A percentile compares a stretch with the other conserved stretches of the same genome.
These are phyloP conservation scores for Arxiozyma telluris DNA, from an alignment of 1,139 yeast species.

Conservation along the genomic window DNA sequence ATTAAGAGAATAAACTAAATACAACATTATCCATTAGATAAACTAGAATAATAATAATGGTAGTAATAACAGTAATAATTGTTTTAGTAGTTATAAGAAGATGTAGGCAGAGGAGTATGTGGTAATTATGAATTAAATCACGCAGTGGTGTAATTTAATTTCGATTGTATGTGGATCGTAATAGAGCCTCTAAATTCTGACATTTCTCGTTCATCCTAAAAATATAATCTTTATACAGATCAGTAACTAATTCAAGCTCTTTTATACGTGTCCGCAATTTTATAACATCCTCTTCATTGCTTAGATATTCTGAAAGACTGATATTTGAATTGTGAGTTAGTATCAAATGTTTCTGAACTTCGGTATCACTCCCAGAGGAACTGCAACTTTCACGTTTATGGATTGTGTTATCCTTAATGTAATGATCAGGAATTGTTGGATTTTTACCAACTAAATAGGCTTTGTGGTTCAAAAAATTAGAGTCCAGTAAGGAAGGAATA, in stretches of 20 bases:
- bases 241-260: constrained; percentile 85
- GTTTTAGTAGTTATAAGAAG: too few relatives aligned
- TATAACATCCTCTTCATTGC: constrained; percentile 39
- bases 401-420: too few relatives aligned
- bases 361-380: not conserved
- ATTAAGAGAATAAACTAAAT: too few relatives aligned
- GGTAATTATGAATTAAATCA: too few relatives aligned
- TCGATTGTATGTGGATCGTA: not conserved
- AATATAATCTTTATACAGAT: constrained; percentile 72
- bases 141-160: not conserved
- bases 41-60: not conserved
- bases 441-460: not conserved
- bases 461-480: too few relatives aligned
- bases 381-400: not conserved
- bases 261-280: constrained; percentile 66
- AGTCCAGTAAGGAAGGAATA: not conserved
- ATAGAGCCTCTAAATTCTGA: constrained; percentile 6
- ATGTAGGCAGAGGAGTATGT: not conserved
- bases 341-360: not conserved
- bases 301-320: constrained; percentile 8
- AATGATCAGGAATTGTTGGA: not conserved
- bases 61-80: too few relatives aligned
- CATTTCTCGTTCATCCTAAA: constrained; percentile 54
- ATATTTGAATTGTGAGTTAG: not conserved
- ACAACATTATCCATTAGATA: too few relatives aligned